Conservation (phyloP, 345 rosid genomes). For the Syzygium aqueum region DNA sequence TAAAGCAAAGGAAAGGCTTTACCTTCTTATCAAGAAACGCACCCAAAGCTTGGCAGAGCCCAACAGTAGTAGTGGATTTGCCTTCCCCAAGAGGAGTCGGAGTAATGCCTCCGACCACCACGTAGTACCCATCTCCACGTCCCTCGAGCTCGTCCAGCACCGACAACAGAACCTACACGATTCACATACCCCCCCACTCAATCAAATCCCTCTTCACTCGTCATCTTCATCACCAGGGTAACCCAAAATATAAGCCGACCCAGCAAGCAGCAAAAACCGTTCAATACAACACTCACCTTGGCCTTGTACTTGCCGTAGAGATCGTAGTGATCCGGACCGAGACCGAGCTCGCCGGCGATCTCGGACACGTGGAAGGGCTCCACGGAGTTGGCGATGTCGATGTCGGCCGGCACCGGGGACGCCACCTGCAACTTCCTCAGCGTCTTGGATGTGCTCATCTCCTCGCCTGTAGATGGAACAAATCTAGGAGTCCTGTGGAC, state of each 20-base stretch:
- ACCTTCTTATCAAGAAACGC: slow-evolving; percentile 93
- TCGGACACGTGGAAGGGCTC: slow-evolving; percentile 80
- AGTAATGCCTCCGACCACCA: slow-evolving; percentile 96
- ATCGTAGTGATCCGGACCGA: slow-evolving; percentile 66
- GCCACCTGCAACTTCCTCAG: slow-evolving; percentile 59
- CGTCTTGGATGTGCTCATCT: slow-evolving; percentile 27
- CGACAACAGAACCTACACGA: slow-evolving; percentile 58
- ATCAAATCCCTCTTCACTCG: neutral
- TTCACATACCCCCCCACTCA: neutral
- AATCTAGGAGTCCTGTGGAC: neutral
- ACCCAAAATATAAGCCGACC: neutral
- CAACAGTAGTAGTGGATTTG: slow-evolving; percentile 91
- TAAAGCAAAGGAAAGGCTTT: neutral
- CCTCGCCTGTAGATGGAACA: neutral
- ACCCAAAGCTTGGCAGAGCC: slow-evolving; percentile 95
- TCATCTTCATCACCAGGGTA: neutral
- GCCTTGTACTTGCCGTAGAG: slow-evolving; percentile 95
- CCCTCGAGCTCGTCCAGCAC: slow-evolving; percentile 70
- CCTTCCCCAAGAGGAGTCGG: slow-evolving; percentile 99
- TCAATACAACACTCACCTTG: slow-evolving; percentile 35
- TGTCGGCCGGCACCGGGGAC: slow-evolving; percentile 94
- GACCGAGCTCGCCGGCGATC: slow-evolving; percentile 72
- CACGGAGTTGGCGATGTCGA: slow-evolving; percentile 85
- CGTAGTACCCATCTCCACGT: slow-evolving; percentile 73
- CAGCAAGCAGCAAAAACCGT: neutral